Evolutionary conservation across 257 asterid genomes (phyloP).

Genomic region (Hygrophila difformis): DNA sequence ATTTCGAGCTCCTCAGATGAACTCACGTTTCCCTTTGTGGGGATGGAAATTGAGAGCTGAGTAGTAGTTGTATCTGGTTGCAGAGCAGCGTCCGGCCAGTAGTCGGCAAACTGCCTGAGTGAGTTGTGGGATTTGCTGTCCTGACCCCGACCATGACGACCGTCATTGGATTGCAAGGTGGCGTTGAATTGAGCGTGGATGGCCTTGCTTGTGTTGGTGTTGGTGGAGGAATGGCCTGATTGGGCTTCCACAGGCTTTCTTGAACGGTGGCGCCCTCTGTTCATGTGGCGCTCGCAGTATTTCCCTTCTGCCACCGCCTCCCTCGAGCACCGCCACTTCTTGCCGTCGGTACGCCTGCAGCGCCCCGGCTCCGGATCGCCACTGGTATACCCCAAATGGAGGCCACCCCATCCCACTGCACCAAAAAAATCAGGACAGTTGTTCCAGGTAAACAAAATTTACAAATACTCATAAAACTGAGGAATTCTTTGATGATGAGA

Average conservation of each 20-base stretch:
- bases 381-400: constrained; percentile 65
- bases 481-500: too few species aligned
- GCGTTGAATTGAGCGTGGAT: too few species aligned
- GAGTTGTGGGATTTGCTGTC: constrained; percentile 26
- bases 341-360: constrained; percentile 95
- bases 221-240: constrained; percentile 42
- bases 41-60: constrained; percentile 77
- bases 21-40: too few species aligned
- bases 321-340: constrained; percentile 98
- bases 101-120: constrained; percentile 63
- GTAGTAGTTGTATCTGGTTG: constrained; percentile 34
- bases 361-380: constrained; percentile 95
- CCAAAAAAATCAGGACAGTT: background rate
- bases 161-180: too few species aligned
- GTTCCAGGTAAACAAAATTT: too few species aligned
- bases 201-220: constrained; percentile 23
- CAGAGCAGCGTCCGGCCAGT: constrained; percentile 11
- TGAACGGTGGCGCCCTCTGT: constrained; percentile 99
- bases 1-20: constrained; percentile 39
- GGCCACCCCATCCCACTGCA: constrained; percentile 91
- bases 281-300: constrained; percentile 95
- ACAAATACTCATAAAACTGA: too few species aligned
- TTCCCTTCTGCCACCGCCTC: constrained; percentile 88
- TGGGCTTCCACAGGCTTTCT: constrained; percentile 99
- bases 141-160: too few species aligned